Base-by-base conservation (phyloP, 2,329 filamentous ascomycete species). In the Botryosphaeria dothidea region DNA sequence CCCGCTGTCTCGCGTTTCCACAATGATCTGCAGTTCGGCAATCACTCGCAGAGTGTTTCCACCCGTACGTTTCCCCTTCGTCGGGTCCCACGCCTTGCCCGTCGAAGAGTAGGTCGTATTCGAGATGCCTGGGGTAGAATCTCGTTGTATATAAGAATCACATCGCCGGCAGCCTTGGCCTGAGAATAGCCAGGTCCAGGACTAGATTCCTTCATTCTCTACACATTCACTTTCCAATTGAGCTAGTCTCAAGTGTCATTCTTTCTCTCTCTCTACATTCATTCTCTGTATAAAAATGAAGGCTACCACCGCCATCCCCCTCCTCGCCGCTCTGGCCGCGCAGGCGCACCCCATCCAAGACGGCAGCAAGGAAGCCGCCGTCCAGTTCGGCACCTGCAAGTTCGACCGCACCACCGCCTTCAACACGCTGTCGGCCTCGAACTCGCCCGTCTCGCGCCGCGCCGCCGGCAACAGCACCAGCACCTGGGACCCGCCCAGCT, bases 401-500 rank as follows among this genome's bases (percentile, higher is more conserved):
- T 57, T 57, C 36, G 52, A 57, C 52, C 31, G 23, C 21, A 25
- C 34, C 21, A n/a, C 52, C 13, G 34, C 34, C 36, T 41, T 57
- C 23, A 23, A 15, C 31, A 27, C 21, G 21, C 34, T 21, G 8
- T 41, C 23, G 23, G n/a, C 21, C 36, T n/a, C 23, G n/a, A 57
- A 57, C 36, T 36, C 34, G 7, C 21, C 36, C 52, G 52, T 43
- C 51, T 78, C 69, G 65, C 67, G 27, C 61, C 46, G 27, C 29
- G 13, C 19, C 3, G 29, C 34, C 43, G n/a, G 31, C 36, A 45
- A 21, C 36, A 25, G n/a, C 17, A 23, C 25, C 19, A 48, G 9
- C 31, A 57, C 70, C 15, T 73, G 71, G 71, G 67, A 68, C 45
- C 71, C 71, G 4, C 71, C 71, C 1, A 69, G 69, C 25, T 68